Base-by-base conservation (phyloP, 2,329 filamentous ascomycete genomes). In the Didymella pinodella region DNA sequence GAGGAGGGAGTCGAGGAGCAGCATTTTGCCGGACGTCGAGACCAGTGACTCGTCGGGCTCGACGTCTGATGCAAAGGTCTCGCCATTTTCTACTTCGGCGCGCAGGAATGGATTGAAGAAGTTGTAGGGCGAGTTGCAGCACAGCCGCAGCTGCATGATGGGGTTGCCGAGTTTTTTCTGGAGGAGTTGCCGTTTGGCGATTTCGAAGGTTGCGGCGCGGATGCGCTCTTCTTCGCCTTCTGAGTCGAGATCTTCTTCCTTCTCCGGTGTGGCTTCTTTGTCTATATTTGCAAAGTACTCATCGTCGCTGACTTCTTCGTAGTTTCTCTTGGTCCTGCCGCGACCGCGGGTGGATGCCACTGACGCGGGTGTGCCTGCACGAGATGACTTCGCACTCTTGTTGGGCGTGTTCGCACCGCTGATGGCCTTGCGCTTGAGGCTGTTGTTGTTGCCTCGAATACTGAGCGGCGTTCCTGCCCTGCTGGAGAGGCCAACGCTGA, bases 121-220 rank as follows among this genome's bases (percentile, higher is more conserved):
- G 73, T 97, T 96, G 77, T 97, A 93, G 0, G 95, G 95, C 0
- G 88, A 92, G 76, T 99, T 97, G 77, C 95, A 98, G 11, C 92
- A 92, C 0, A 97, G 85, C 0, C 95, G 90, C 3, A 97, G 86
- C 74, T 99, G 95, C 83, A 97, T 92, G 20, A 98, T 80, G 0
- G 93, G 91, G 66, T 99, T 99, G 46, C 95, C 93, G 1, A 98
- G 83, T 71, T 96, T 97, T 80, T 98, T 98, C 43, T 87, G 86
- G 3, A 88, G 83, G n/a, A 98, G 91, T 75, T 97, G 92, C 54
- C 91, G 89, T 75, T 94, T 96, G 0, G 93, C 93, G 57, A 92
- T 80, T 8, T 92, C 89, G 0, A 94, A 83, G 0, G 88, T 92
- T 48, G 88, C 85, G 0, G 85, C 85, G 1, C 86, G 82, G 65